A percentile compares a stretch with the other conserved stretches of the same genome.
Evolutionary conservation across 306 rosid species (phyloP).

Genomic region (Dryas octopetala): DNA sequence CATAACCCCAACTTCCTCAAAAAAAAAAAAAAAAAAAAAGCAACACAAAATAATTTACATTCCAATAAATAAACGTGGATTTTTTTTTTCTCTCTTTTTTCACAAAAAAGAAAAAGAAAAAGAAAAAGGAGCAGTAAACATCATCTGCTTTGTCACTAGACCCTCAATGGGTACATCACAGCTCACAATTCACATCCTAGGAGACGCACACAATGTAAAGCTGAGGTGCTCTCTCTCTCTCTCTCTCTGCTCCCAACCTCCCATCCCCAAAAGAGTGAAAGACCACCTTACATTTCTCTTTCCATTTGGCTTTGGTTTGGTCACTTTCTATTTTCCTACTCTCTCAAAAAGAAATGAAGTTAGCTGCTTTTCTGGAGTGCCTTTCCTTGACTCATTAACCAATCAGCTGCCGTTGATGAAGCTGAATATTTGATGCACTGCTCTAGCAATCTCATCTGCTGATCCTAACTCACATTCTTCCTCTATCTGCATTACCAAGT

Average conservation of each 20-base stretch:
- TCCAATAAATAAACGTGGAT: background rate
- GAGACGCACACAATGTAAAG: slow-evolving; percentile 28
- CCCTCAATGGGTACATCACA: background rate
- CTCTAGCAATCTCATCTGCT: slow-evolving; percentile 72
- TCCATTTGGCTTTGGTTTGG: slow-evolving; percentile 15
- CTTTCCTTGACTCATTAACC: slow-evolving; percentile 9
- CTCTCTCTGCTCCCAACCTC: slow-evolving; percentile 32
- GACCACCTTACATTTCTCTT: slow-evolving; percentile 16
- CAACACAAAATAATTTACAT: background rate
- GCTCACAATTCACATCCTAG: slow-evolving; percentile 28
- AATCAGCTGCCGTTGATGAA: slow-evolving; percentile 51
- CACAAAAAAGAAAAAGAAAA: no score
- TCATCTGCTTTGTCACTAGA: slow-evolving; percentile 24
- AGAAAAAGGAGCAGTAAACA: slow-evolving; percentile 10
- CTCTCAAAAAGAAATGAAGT: background rate
- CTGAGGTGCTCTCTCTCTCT: slow-evolving; percentile 37
- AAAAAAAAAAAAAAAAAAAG: background rate
- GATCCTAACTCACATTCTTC: slow-evolving; percentile 73
- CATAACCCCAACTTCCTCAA: no score
- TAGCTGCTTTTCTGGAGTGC: slow-evolving; percentile 10
- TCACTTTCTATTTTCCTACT: background rate
- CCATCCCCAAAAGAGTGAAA: slow-evolving; percentile 11
- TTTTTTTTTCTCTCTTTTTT: background rate
- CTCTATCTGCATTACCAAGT: slow-evolving; percentile 67
- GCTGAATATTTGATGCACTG: slow-evolving; percentile 69